Evolutionary conservation across 2,329 filamentous ascomycete species (phyloP), one percentile per base, ranked within the genome.

Genomic region (Epichloe festucae): DNA sequence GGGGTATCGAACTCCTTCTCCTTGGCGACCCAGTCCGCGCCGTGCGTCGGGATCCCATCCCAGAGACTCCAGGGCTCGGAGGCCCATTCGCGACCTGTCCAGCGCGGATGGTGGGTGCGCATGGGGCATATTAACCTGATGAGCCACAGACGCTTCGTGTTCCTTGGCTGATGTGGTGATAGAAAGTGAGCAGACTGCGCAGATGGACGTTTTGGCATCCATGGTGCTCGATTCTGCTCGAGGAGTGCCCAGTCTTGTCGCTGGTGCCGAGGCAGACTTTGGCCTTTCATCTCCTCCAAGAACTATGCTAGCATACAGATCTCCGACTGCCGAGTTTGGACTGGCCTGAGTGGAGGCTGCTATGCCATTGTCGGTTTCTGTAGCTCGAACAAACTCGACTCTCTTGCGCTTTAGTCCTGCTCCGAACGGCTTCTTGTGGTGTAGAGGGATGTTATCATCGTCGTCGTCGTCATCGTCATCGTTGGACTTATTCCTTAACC

Each of bases 31-130:
- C 0, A 96, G 73, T 0, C 90, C 90, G 15, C 70, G 66, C 3
- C 88, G 73, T 31, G 79, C 73, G 65, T 90, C 86, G 0, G 85
- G 84, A 58, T 90, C 82, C 81, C 85, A 90, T 31, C 86, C 86
- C 53, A 85, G 77, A 0, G 78, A 73, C 49, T 79, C 72, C 35
- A 90, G 74, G 31, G 85, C 78, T 5, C 76, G 70, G 6, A 89
- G 69, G 0, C 86, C 86, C 73, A 87, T 85, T 45, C 85, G 76
- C 4, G 73, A 77, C 36, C 86, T 76, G 64, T 89, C 82, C 19
- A 89, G 70, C 14, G 82, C 75, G 0, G 85, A 89, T 1, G 86
- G 86, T 6, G 84, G 84, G 53, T 86, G 81, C 0, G 83, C 84
- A 62, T 88, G 84, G 4, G 73, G 65, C 1, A 89, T 70, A 54